Conservation (phyloP, 78 protist species). For the Ministeria vibrans region DNA sequence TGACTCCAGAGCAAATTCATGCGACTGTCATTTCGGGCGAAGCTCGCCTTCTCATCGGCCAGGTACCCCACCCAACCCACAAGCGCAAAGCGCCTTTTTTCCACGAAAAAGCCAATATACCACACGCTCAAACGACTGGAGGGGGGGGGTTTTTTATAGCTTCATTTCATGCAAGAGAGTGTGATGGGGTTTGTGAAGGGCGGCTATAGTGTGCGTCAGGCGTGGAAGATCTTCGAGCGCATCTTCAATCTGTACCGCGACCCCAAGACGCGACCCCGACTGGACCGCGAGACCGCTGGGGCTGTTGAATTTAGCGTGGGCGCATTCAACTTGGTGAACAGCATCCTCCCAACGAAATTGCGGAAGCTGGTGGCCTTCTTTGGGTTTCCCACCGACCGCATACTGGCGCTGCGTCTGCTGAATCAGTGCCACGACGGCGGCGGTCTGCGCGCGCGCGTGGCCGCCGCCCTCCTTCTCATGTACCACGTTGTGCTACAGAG, state of each 20-base stretch:
- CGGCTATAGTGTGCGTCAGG: not conserved
- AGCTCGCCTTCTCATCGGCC: not conserved
- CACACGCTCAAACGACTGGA: no score
- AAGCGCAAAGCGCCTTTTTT: no score
- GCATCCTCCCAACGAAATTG: not conserved
- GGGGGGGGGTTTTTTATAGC: no score
- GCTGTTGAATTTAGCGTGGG: constrained; percentile 6
- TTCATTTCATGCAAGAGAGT: not conserved
- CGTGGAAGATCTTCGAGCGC: constrained; percentile 4
- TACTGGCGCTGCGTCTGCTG: not conserved
- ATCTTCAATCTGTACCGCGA: not conserved
- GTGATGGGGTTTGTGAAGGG: not conserved
- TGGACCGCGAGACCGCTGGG: constrained; percentile 2
- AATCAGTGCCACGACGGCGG: not conserved
- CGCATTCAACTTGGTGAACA: not conserved
- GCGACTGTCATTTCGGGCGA: not conserved
- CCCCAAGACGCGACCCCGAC: not conserved
- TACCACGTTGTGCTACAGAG: constrained; percentile 11
- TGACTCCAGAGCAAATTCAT: not conserved
- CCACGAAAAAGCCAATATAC: no score
- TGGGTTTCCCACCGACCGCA: not conserved
- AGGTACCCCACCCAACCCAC: no score
- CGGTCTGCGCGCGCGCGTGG: constrained; percentile 1
- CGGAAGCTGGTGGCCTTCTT: not conserved
- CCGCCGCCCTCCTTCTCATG: not conserved